Evolutionary conservation across 495 filamentous ascomycete species (phyloP).

Genomic region (Penicillium verhagenii): DNA sequence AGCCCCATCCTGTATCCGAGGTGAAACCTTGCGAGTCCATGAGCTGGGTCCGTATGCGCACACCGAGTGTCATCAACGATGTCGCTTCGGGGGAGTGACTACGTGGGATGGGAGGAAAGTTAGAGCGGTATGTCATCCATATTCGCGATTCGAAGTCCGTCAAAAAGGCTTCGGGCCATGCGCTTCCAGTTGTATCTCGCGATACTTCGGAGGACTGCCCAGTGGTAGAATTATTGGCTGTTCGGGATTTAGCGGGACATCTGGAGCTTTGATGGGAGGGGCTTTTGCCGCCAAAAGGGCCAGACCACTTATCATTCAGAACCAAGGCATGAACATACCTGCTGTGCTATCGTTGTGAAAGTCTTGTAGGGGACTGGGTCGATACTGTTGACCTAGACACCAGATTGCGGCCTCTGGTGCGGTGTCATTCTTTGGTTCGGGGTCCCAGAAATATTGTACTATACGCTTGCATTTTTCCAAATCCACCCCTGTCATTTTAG

Average conservation of each 20-base stretch:
- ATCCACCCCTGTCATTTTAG: constrained; percentile 58
- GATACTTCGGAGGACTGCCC: background rate
- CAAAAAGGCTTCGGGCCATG: constrained; percentile 82
- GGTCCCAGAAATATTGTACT: constrained; percentile 93
- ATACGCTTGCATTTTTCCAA: constrained; percentile 74
- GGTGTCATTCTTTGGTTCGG: constrained; percentile 82
- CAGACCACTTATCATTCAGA: no score
- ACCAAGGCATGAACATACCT: constrained; percentile 12
- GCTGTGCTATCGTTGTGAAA: constrained; percentile 11
- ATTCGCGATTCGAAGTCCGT: constrained; percentile 90
- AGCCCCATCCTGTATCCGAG: constrained; percentile 95
- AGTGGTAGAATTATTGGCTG: background rate
- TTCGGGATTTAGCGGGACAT: constrained; percentile 1
- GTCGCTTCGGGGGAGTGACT: constrained; percentile 66
- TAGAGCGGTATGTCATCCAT: constrained; percentile 96
- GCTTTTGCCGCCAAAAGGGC: no score
- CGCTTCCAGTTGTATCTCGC: background rate
- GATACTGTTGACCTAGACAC: constrained; percentile 83
- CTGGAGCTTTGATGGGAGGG: no score
- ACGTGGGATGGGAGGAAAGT: constrained; percentile 80
- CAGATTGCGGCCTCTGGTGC: constrained; percentile 69
- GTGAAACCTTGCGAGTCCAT: constrained; percentile 81
- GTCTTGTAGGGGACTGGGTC: constrained; percentile 7
- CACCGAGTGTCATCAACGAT: constrained; percentile 78
- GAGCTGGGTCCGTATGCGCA: constrained; percentile 79